Base-by-base conservation (phyloP, 352 stramenopile species). In the Phytophthora capsici region DNA sequence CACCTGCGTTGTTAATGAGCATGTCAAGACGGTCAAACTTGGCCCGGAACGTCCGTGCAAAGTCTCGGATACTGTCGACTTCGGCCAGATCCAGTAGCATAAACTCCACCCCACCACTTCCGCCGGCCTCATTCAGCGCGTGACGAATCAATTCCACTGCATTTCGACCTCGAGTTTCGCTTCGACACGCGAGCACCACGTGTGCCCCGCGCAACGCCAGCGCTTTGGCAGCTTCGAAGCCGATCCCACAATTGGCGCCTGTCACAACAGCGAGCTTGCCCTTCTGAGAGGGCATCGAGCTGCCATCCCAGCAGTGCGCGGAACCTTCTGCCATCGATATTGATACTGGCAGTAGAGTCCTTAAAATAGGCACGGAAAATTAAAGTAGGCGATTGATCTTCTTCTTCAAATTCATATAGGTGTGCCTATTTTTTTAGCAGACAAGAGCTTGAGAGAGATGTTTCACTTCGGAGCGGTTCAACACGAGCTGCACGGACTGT, bases 241-340 rank as follows among this genome's bases (percentile, higher is more conserved):
- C 91, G 60, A 97, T 88, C 8, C 91, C 88, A 16, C 82, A 87
- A 66, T 94, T 96, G 47, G 66, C 73, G 28, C 90, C 90, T 6
- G 90, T 97, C 32, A 97, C 86, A 69, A 96, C 73, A 23, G 75
- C 88, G 23, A 96, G 44, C 30, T 83, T 96, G 23, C 58, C 80
- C 9, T 57, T 26, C 57, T 78, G 67, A 13, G 75, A 71, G 26
- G 71, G 37, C 26, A 88, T 80, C 9, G 44, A 20, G 36, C 45
- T 60, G 51, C 64, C 64, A 38, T 73, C 63, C 63, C 57, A 71
- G 16, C 57, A 37, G 14, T 19, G n/a, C n/a, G n/a, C n/a, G n/a
- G n/a, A n/a, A n/a, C n/a, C n/a, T n/a, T n/a, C n/a, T n/a, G n/a
- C n/a, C n/a, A n/a, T n/a, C n/a, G n/a, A n/a, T n/a, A n/a, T n/a